phyloP scores from a whole-genome alignment of 805 yeast genomes.

The Candida railenensis region DNA sequence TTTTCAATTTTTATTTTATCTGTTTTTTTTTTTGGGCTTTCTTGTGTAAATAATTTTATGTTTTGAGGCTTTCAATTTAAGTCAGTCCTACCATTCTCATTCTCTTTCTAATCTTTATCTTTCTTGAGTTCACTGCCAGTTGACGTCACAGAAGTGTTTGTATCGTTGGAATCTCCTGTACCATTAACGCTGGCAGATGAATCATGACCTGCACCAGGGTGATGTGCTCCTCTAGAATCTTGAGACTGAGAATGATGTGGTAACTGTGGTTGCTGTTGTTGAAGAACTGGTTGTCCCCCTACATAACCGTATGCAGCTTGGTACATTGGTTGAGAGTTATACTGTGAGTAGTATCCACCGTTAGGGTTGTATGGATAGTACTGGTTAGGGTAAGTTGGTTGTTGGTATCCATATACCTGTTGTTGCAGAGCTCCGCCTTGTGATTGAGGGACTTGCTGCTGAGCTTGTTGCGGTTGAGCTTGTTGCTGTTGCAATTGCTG shows the following conservation, averaged over 20 bases:
- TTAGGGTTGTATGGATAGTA: slow-evolving; percentile 6
- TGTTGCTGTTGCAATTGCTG: background rate
- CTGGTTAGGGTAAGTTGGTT: slow-evolving; percentile 4
- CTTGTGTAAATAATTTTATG: too few species aligned
- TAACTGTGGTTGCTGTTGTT: slow-evolving; percentile 1
- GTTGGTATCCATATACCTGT: slow-evolving; percentile 5
- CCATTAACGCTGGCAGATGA: background rate
- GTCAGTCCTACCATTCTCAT: too few species aligned
- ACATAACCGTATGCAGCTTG: slow-evolving; percentile 4
- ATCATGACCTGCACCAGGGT: slow-evolving; percentile 1
- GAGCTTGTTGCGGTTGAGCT: background rate
- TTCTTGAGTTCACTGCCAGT: slow-evolving; percentile 1
- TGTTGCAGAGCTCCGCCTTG: background rate
- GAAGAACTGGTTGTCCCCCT: slow-evolving; percentile 3
- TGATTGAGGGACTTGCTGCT: background rate
- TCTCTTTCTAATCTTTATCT: slow-evolving; percentile 1
- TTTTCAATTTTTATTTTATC: too few species aligned
- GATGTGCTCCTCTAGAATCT: background rate
- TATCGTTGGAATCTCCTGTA: slow-evolving; percentile 1
- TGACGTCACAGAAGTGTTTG: background rate
- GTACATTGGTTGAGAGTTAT: slow-evolving; percentile 6
- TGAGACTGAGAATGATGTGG: background rate
- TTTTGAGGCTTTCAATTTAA: too few species aligned
- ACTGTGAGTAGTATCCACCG: slow-evolving; percentile 5
- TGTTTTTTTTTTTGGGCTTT: too few species aligned